Percentiles rank a stretch among this genome's conserved stretches.
These are phyloP conservation scores for Stentor roeselii DNA, from an alignment of 73 alveolate genomes.

Conservation along the genomic window DNA sequence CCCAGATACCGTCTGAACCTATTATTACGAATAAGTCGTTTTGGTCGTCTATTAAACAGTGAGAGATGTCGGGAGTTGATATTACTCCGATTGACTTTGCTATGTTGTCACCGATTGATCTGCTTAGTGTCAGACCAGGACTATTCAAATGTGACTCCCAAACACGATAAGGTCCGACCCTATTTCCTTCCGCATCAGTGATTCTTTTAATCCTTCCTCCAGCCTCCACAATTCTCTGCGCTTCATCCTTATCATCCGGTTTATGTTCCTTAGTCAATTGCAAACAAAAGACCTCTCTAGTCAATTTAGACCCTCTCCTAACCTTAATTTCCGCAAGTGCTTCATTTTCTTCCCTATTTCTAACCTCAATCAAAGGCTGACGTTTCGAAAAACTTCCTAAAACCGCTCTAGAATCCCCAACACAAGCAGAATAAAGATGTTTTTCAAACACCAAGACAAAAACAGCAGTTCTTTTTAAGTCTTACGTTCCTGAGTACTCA, in stretches of 20 bases:
- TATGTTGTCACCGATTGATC: constrained; percentile 24
- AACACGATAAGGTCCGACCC: constrained; percentile 23
- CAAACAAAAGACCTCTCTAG: constrained; percentile 30
- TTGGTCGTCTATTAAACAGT: background rate
- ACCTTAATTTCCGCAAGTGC: background rate
- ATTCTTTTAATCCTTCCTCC: constrained; percentile 10
- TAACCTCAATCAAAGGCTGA: background rate
- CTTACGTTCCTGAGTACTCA: background rate
- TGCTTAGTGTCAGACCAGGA: constrained; percentile 20
- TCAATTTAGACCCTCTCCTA: background rate
- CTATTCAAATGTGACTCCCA: background rate
- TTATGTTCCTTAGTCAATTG: constrained; percentile 20
- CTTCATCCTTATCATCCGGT: background rate
- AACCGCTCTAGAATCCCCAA: constrained; percentile 56
- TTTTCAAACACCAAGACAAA: background rate
- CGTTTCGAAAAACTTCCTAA: background rate
- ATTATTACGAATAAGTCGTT: constrained; percentile 3
- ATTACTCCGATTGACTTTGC: constrained; percentile 19
- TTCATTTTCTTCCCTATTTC: background rate
- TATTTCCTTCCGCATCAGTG: background rate
- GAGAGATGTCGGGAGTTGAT: constrained; percentile 7
- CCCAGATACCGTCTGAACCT: constrained; percentile 31
- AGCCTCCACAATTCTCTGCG: background rate
- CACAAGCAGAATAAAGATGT: constrained; percentile 39
- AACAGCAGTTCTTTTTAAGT: background rate